Evolutionary conservation across 129 eudicot species (phyloP).

Genomic region (Flaveria linearis): DNA sequence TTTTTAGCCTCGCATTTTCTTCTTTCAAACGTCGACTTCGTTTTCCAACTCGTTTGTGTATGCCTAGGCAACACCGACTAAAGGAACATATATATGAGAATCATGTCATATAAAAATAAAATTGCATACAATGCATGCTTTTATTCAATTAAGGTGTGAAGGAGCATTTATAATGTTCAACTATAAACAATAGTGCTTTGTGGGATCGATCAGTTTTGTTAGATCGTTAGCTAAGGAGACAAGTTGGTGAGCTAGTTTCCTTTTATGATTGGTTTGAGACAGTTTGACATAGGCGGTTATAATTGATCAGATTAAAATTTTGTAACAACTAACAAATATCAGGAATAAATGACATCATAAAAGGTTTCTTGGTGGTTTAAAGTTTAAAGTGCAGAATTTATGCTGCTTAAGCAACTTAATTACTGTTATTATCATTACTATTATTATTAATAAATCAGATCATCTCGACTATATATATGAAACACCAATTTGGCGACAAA

Average conservation of each 20-base stretch:
- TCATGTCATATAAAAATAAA: not conserved
- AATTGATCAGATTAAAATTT: too few species aligned
- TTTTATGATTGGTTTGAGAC: not conserved
- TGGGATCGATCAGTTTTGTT: not conserved
- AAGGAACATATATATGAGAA: not conserved
- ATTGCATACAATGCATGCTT: not conserved
- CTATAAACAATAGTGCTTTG: not conserved
- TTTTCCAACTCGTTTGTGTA: slow-evolving; percentile 58
- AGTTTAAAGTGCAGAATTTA: not conserved
- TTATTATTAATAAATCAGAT: not conserved
- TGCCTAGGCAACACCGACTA: slow-evolving; percentile 41
- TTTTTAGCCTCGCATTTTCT: slow-evolving; percentile 54
- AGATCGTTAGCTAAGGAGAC: not conserved
- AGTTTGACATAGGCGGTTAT: not conserved
- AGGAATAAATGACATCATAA: too few species aligned
- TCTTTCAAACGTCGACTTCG: slow-evolving; percentile 52
- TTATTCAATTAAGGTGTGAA: not conserved
- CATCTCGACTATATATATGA: slow-evolving; percentile 1
- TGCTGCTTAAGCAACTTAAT: not conserved
- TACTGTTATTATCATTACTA: not conserved
- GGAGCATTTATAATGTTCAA: not conserved
- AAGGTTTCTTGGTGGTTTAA: not conserved
- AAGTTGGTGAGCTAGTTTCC: not conserved
- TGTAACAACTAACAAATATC: not conserved
- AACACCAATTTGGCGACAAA: not conserved